Evolutionary conservation across 805 yeast species (phyloP).

Genomic region (Saturnispora galanensis): DNA sequence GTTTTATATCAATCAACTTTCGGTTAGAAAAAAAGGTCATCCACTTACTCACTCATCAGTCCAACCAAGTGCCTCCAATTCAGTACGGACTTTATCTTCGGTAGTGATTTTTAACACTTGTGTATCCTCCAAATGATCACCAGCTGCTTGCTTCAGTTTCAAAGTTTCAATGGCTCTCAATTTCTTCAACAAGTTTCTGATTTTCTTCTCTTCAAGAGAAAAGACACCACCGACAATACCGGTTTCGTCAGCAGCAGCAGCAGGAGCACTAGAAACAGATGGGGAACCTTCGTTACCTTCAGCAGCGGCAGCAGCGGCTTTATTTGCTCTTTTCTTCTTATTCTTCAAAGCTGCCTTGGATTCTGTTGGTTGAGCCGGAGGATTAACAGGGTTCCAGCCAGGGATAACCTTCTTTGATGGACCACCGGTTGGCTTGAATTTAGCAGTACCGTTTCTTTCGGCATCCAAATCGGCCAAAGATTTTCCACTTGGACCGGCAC

Average conservation of each 20-base stretch:
- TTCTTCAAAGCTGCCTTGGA: slow-evolving; percentile 62
- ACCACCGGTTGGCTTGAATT: slow-evolving; percentile 5
- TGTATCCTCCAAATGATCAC: slow-evolving; percentile 84
- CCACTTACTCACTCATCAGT: slow-evolving; percentile 8
- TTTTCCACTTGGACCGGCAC: slow-evolving; percentile 32
- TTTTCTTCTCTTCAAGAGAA: slow-evolving; percentile 83
- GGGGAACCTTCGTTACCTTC: neutral
- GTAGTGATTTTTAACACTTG: slow-evolving; percentile 84
- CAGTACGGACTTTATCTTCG: slow-evolving; percentile 70
- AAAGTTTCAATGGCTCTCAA: slow-evolving; percentile 90
- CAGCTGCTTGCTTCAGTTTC: slow-evolving; percentile 73
- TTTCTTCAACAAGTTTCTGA: slow-evolving; percentile 83
- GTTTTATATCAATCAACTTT: neutral
- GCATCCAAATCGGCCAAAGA: slow-evolving; percentile 52
- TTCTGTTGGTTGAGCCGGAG: slow-evolving; percentile 27
- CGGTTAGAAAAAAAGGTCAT: too few relatives aligned
- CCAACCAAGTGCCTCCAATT: slow-evolving; percentile 67
- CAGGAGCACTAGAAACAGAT: neutral
- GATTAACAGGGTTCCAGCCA: slow-evolving; percentile 19
- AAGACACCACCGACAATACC: slow-evolving; percentile 51
- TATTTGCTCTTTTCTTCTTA: slow-evolving; percentile 51
- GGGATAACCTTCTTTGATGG: slow-evolving; percentile 8
- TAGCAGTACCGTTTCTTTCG: slow-evolving; percentile 13
- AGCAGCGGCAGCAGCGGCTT: slow-evolving; percentile 27
- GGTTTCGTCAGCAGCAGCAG: slow-evolving; percentile 19